Percentiles rank a stretch among this genome's conserved stretches.
These are phyloP conservation scores for Hericium rajendrae DNA, from an alignment of 768 basidiomycete genomes.

Conservation along the genomic window DNA sequence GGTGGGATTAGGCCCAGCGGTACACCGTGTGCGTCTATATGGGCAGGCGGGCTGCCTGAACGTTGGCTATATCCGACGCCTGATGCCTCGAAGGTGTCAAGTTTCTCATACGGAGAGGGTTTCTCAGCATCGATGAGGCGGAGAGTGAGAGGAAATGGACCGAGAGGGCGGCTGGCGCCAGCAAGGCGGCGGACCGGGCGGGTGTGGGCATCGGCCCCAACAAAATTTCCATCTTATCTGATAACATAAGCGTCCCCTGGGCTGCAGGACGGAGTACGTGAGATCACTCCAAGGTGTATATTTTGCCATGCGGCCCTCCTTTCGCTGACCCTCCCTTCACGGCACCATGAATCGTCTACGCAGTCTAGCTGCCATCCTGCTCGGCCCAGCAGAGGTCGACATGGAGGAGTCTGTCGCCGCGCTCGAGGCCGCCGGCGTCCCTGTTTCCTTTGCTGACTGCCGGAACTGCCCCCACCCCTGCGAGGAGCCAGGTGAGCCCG, in stretches of 20 bases:
- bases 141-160: no score
- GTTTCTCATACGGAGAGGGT: no score
- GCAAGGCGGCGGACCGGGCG: no score
- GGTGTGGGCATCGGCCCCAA: no score
- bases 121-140: no score
- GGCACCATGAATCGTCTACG: constrained; percentile 8
- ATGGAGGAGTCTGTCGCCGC: constrained; percentile 9
- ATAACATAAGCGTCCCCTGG: background rate
- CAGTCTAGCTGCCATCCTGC: constrained; percentile 7
- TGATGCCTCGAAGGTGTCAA: no score
- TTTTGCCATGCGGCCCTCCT: background rate
- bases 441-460: constrained; percentile 19
- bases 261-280: background rate
- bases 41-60: no score
- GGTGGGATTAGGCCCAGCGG: no score
- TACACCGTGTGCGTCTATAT: no score
- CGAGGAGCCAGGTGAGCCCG: constrained; percentile 17
- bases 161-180: no score
- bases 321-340: background rate
- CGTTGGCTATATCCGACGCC: no score
- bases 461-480: constrained; percentile 23
- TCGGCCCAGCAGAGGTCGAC: constrained; percentile 4
- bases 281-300: constrained; percentile 7
- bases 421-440: constrained; percentile 15
- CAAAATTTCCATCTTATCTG: background rate